phyloP scores from a whole-genome alignment of 805 yeast genomes.

The Wickerhamomyces bisporus region DNA sequence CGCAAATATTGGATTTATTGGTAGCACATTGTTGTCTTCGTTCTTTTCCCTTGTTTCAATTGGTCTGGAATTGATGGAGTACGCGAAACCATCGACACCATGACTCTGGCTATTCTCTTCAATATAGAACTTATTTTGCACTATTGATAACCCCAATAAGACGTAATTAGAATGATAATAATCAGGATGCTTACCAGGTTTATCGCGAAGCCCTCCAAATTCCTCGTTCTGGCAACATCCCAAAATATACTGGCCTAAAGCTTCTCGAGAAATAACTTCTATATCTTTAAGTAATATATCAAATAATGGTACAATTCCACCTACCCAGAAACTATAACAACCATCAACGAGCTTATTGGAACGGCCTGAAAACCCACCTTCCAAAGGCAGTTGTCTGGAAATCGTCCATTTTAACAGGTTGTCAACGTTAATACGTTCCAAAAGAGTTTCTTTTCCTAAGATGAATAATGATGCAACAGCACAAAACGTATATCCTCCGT shows the following conservation, averaged over 20 bases:
- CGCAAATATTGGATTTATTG: constrained; percentile 56
- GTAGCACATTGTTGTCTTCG: constrained; percentile 17
- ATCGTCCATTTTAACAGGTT: constrained; percentile 60
- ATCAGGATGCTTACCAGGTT: constrained; percentile 78
- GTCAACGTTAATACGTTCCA: constrained; percentile 40
- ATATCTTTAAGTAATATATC: constrained; percentile 41
- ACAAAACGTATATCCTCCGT: constrained; percentile 95
- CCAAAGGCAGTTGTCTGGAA: constrained; percentile 62
- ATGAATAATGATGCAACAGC: constrained; percentile 62
- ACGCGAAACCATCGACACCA: constrained; percentile 7
- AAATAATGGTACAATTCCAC: constrained; percentile 63
- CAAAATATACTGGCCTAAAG: constrained; percentile 60
- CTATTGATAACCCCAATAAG: constrained; percentile 56
- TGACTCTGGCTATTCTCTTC: not conserved
- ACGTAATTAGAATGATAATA: constrained; percentile 89
- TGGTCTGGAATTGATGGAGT: constrained; percentile 8
- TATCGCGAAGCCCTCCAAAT: constrained; percentile 79
- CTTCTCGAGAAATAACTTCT: constrained; percentile 46
- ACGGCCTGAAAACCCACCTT: constrained; percentile 87
- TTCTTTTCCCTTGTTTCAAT: constrained; percentile 9
- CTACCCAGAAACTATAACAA: constrained; percentile 95
- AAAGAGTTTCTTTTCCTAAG: constrained; percentile 31
- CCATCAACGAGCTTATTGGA: constrained; percentile 94
- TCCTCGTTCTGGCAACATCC: constrained; percentile 63
- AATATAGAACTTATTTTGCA: constrained; percentile 15